Conservation (phyloP, 495 filamentous ascomycete species). For the Talaromyces nanjingensis region DNA sequence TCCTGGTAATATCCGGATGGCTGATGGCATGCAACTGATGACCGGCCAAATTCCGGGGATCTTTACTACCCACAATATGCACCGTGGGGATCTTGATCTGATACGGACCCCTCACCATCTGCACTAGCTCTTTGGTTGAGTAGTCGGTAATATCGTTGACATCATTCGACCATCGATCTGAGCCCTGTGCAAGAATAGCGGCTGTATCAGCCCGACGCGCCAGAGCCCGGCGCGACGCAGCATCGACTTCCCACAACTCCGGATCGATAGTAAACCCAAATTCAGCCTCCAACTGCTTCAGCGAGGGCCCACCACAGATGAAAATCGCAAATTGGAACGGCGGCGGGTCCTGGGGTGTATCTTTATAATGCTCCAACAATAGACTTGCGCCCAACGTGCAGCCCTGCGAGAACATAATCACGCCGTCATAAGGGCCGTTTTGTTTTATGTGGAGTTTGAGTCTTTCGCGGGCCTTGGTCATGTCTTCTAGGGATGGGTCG, state of each 20-base stretch:
- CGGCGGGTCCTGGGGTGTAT: constrained; percentile 25
- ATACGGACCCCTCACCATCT: constrained; percentile 29
- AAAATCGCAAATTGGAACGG: constrained; percentile 57
- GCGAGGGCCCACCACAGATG: constrained; percentile 47
- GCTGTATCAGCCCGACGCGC: constrained; percentile 21
- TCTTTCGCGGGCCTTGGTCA: constrained; percentile 34
- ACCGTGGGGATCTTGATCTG: constrained; percentile 52
- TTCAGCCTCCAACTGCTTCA: constrained; percentile 37
- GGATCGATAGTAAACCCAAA: constrained; percentile 43
- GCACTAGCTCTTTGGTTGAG: constrained; percentile 47
- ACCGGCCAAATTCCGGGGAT: constrained; percentile 48
- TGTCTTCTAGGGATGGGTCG: constrained; percentile 10
- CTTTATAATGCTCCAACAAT: constrained; percentile 30
- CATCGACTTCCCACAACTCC: constrained; percentile 32
- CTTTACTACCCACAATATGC: constrained; percentile 53
- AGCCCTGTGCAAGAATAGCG: constrained; percentile 22
- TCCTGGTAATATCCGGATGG: constrained; percentile 34
- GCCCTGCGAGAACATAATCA: constrained; percentile 56
- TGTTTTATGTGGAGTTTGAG: constrained; percentile 37
- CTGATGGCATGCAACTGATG: constrained; percentile 51
- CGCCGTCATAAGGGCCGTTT: constrained; percentile 54
- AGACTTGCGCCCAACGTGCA: constrained; percentile 43
- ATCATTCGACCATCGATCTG: constrained; percentile 21
- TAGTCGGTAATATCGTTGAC: constrained; percentile 21
- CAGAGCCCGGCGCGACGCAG: constrained; percentile 20